These are phyloP conservation scores for Tuber magnatum DNA, from an alignment of 495 filamentous ascomycete species.

Conservation along the genomic window DNA sequence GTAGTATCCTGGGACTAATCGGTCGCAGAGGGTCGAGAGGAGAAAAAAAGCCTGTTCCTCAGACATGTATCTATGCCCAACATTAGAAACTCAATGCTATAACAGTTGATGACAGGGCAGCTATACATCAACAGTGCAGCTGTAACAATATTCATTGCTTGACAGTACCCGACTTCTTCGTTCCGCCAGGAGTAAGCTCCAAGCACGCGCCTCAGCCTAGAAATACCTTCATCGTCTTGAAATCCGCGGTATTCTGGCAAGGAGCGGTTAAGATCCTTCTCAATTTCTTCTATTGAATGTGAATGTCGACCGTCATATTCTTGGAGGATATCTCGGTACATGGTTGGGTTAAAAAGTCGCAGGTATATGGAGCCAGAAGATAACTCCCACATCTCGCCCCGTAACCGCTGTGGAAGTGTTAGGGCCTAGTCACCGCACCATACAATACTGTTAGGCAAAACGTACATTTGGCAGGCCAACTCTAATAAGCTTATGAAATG, in stretches of 20 bases:
- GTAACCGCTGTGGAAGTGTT: slow-evolving; percentile 49
- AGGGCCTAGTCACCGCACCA: slow-evolving; percentile 1
- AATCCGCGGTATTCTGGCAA: slow-evolving; percentile 95
- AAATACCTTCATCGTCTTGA: slow-evolving; percentile 93
- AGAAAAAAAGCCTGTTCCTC: slow-evolving; percentile 94
- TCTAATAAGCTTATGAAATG: slow-evolving; percentile 92
- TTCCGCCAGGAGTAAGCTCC: slow-evolving; percentile 97
- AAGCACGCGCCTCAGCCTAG: slow-evolving; percentile 75
- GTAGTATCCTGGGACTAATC: slow-evolving; percentile 91
- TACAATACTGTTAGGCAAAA: background rate
- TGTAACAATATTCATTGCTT: slow-evolving; percentile 99
- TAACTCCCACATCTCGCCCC: slow-evolving; percentile 94
- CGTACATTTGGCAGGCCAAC: slow-evolving; percentile 78
- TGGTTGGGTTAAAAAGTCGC: slow-evolving; percentile 72
- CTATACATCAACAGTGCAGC: slow-evolving; percentile 80
- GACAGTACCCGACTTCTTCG: slow-evolving; percentile 91
- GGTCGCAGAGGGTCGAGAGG: slow-evolving; percentile 83
- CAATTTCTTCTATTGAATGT: slow-evolving; percentile 94
- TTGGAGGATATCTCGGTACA: slow-evolving; percentile 73
- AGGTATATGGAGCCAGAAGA: slow-evolving; percentile 84
- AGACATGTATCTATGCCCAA: slow-evolving; percentile 70
- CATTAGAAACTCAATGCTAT: slow-evolving; percentile 4
- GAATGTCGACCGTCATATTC: slow-evolving; percentile 78
- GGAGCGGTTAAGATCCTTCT: slow-evolving; percentile 94
- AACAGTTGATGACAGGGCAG: slow-evolving; percentile 5